A percentile compares a stretch with the other conserved stretches of the same genome.
These are phyloP conservation scores for Coemansia sp. DNA, from an alignment of 192 early-diverging fungal species.

Conservation along the genomic window DNA sequence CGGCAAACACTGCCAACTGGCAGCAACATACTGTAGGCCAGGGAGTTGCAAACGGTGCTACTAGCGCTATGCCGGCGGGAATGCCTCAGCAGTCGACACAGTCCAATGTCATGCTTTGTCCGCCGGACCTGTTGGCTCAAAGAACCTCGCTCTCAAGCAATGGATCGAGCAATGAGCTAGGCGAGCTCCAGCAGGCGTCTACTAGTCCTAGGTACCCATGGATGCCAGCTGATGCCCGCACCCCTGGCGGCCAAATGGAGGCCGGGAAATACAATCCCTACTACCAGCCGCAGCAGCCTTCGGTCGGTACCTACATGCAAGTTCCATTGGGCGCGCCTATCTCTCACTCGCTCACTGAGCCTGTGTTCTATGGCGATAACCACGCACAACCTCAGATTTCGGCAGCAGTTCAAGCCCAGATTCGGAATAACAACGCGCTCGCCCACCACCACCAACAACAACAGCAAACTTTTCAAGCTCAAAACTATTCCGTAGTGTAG, in stretches of 20 bases:
- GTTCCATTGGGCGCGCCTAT: slow-evolving; percentile 37
- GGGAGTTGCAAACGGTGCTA: neutral
- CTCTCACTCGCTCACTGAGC: slow-evolving; percentile 41
- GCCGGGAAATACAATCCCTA: neutral
- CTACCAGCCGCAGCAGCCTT: slow-evolving; percentile 14
- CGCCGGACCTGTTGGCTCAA: slow-evolving; percentile 19
- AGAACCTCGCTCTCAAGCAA: slow-evolving; percentile 25
- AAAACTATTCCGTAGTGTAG: neutral
- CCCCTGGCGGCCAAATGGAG: neutral
- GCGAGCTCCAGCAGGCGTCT: slow-evolving; percentile 18
- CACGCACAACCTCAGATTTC: slow-evolving; percentile 17
- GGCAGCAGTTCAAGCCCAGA: neutral
- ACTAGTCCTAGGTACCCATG: slow-evolving; percentile 10
- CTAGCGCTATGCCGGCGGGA: neutral
- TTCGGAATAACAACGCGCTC: slow-evolving; percentile 9
- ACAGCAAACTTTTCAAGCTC: neutral
- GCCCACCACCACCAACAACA: slow-evolving; percentile 6
- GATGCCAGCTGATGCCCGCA: neutral
- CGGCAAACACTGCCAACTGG: slow-evolving; percentile 5
- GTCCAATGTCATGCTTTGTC: slow-evolving; percentile 8
- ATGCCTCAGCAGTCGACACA: slow-evolving; percentile 11
- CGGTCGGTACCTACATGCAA: slow-evolving; percentile 26
- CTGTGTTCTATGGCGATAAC: slow-evolving; percentile 15
- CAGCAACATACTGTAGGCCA: slow-evolving; percentile 1
- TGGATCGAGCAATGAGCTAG: slow-evolving; percentile 22